Conservation (phyloP, 352 stramenopile species). For the Phytopythium mirpurense region DNA sequence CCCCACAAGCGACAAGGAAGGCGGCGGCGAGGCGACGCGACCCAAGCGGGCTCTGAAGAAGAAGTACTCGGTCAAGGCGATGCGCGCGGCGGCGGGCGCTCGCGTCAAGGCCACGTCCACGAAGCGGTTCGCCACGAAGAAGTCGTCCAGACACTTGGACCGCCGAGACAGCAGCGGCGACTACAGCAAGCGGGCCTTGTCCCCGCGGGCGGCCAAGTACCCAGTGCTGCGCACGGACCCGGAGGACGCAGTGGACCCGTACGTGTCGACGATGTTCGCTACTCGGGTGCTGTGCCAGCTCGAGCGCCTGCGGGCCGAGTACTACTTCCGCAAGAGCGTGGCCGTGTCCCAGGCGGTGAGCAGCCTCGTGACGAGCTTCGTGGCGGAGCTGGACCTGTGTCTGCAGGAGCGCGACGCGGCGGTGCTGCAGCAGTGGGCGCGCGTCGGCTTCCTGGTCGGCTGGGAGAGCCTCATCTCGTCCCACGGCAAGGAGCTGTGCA, state of each 20-base stretch:
- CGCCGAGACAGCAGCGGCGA: slow-evolving; percentile 39
- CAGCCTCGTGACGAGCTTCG: slow-evolving; percentile 75
- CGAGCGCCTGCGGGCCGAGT: slow-evolving; percentile 73
- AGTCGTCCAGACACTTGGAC: slow-evolving; percentile 32
- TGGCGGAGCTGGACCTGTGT: slow-evolving; percentile 70
- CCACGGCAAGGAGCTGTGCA: slow-evolving; percentile 93
- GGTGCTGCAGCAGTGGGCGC: slow-evolving; percentile 65
- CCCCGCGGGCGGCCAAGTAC: slow-evolving; percentile 45
- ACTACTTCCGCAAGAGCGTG: slow-evolving; percentile 81
- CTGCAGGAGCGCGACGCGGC: slow-evolving; percentile 49
- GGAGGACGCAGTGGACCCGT: slow-evolving; percentile 47
- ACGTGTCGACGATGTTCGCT: slow-evolving; percentile 50
- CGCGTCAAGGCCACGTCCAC: slow-evolving; percentile 41
- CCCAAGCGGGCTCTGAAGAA: slow-evolving; percentile 22
- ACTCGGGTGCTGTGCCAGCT: slow-evolving; percentile 57
- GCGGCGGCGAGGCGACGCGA: slow-evolving; percentile 10
- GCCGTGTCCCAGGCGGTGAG: slow-evolving; percentile 80
- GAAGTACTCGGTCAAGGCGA: slow-evolving; percentile 55
- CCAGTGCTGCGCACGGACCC: slow-evolving; percentile 56
- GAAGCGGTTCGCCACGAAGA: slow-evolving; percentile 38
- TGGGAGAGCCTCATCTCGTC: slow-evolving; percentile 95
- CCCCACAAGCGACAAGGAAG: slow-evolving; percentile 10
- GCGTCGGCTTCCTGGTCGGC: slow-evolving; percentile 86
- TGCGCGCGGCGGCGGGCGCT: slow-evolving; percentile 53
- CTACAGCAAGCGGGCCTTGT: slow-evolving; percentile 9